A percentile compares a stretch with the other conserved stretches of the same genome.
These are phyloP conservation scores for Ascochyta lentis DNA, from an alignment of 2,329 filamentous ascomycete genomes.

Conservation along the genomic window DNA sequence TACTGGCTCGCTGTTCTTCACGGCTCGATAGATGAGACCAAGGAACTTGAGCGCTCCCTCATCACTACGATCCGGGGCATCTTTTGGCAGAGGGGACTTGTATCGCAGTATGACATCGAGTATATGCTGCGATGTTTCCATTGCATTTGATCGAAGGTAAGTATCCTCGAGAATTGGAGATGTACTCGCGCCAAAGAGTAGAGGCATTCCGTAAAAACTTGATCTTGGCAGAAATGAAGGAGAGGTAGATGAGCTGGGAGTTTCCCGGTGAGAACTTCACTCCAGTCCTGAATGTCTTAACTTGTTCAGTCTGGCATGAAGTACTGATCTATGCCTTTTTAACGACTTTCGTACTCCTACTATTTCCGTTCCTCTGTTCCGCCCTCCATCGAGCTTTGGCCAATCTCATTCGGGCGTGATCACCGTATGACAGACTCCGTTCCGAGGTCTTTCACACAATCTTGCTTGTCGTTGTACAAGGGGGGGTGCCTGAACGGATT, in stretches of 20 bases:
- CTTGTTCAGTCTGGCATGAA: neutral
- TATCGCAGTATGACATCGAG: constrained; percentile 22
- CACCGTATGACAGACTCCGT: neutral
- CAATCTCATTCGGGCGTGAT: neutral
- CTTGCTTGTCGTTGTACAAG: neutral
- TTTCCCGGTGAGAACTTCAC: neutral
- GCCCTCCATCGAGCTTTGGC: neutral
- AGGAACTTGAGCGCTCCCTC: constrained; percentile 23
- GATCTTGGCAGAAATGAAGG: neutral
- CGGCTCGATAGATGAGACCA: constrained; percentile 18
- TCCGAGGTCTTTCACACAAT: neutral
- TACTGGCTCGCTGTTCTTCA: constrained; percentile 22
- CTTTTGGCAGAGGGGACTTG: constrained; percentile 18
- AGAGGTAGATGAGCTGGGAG: neutral
- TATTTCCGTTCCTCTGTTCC: neutral
- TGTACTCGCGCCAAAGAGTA: constrained; percentile 2
- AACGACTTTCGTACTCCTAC: neutral
- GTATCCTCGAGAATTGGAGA: neutral
- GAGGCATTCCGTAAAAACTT: constrained; percentile 7
- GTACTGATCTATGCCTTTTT: neutral
- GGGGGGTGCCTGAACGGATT: too few species aligned
- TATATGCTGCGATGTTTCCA: constrained; percentile 15
- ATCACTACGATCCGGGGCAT: constrained; percentile 17
- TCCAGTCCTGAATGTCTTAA: neutral
- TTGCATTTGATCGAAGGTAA: neutral